These are phyloP conservation scores for Diplodia seriata DNA, from an alignment of 2,329 filamentous ascomycete species.

Conservation along the genomic window DNA sequence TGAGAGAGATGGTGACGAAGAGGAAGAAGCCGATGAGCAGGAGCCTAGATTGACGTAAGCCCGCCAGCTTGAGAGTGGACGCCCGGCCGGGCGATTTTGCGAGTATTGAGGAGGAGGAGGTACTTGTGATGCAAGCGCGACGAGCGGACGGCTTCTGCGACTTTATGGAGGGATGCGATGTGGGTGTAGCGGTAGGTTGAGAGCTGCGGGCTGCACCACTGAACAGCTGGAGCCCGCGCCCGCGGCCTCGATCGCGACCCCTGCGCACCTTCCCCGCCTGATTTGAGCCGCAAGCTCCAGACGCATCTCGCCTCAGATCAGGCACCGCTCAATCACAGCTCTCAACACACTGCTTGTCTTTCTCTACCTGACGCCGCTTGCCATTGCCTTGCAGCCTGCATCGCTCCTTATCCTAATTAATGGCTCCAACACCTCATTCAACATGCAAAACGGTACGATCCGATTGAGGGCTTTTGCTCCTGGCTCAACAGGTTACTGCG, in stretches of 20 bases:
- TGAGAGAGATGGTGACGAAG: conserved; percentile 64
- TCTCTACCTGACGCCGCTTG: neutral
- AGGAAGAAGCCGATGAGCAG: conserved; percentile 62
- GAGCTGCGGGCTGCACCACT: conserved; percentile 14
- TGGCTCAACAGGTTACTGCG: neutral
- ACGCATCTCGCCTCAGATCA: conserved; percentile 21
- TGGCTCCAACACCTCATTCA: neutral
- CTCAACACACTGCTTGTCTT: neutral
- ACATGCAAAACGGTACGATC: neutral
- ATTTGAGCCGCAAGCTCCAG: conserved; percentile 14
- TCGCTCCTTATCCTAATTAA: too few relatives aligned
- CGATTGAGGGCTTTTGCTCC: neutral
- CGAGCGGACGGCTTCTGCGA: neutral
- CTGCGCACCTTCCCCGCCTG: conserved; percentile 6
- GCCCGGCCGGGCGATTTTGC: conserved; percentile 19
- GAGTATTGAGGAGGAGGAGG: neutral
- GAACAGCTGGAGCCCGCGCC: conserved; percentile 1
- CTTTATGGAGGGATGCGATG: neutral
- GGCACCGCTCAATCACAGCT: conserved; percentile 23
- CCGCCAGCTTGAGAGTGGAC: conserved; percentile 41
- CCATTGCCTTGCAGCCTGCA: neutral
- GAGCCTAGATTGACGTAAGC: conserved; percentile 48
- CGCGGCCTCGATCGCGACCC: conserved; percentile 12
- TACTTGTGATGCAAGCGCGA: conserved; percentile 11
- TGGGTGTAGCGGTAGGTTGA: neutral